These are phyloP conservation scores for Capillidium heterosporum DNA, from an alignment of 371 early-diverging fungal genomes.

Conservation along the genomic window DNA sequence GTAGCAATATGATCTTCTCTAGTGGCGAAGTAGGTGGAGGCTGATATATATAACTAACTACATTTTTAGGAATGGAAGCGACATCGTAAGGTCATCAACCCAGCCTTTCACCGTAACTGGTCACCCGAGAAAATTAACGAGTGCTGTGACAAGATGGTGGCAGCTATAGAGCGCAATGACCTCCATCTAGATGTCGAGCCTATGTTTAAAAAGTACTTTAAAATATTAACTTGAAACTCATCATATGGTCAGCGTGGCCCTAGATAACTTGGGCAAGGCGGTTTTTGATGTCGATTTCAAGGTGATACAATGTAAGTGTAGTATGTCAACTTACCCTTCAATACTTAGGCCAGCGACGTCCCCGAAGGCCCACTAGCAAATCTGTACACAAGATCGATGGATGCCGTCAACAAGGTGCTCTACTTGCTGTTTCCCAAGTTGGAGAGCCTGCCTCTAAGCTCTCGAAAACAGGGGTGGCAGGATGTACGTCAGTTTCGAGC, in stretches of 20 bases:
- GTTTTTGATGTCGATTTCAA: slow-evolving; percentile 6
- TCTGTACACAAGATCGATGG: slow-evolving; percentile 11
- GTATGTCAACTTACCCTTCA: too few relatives aligned
- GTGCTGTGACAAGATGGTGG: neutral
- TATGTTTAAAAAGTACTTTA: neutral
- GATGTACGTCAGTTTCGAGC: neutral
- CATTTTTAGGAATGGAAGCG: slow-evolving; percentile 3
- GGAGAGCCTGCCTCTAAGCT: neutral
- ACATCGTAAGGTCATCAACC: slow-evolving; percentile 2
- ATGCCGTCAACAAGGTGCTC: neutral
- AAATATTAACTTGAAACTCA: neutral
- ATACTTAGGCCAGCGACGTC: too few relatives aligned
- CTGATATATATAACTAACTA: neutral
- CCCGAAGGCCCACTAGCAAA: slow-evolving; percentile 12
- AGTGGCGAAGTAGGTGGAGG: neutral
- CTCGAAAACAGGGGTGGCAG: neutral
- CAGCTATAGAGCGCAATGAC: neutral
- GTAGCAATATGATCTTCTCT: neutral
- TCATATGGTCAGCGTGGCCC: neutral
- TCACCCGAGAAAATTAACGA: neutral
- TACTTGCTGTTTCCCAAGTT: neutral
- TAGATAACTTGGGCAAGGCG: slow-evolving; percentile 6
- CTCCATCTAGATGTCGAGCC: neutral
- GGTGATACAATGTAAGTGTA: slow-evolving; percentile 8
- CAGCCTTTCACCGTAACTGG: slow-evolving; percentile 3